Conservation (phyloP, 768 basidiomycete species). For the Cubamyces lactineus region DNA sequence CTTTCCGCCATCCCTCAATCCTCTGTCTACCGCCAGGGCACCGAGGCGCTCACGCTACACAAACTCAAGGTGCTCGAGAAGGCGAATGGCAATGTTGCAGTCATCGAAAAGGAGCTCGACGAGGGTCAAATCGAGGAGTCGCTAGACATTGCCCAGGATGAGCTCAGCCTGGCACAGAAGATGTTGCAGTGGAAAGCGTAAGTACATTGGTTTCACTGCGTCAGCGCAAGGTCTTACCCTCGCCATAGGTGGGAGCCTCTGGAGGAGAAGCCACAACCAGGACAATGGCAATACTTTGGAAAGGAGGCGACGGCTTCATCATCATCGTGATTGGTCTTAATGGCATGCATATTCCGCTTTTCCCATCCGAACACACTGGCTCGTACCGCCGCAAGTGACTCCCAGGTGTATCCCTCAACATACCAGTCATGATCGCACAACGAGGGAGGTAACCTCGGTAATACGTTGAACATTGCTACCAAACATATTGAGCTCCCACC, state of each 20-base stretch:
- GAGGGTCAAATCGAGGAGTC: conserved; percentile 90
- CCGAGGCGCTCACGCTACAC: conserved; percentile 80
- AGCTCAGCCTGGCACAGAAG: conserved; percentile 73
- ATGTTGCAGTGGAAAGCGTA: conserved; percentile 98
- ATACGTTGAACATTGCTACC: too few species aligned
- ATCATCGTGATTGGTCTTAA: conserved; percentile 24
- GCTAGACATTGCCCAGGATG: conserved; percentile 80
- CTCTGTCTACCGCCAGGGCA: conserved; percentile 88
- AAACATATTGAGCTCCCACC: too few species aligned
- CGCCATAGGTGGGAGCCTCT: conserved; percentile 77
- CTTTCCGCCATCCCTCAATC: conserved; percentile 75
- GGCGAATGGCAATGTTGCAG: conserved; percentile 64
- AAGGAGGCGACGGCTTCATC: conserved; percentile 50
- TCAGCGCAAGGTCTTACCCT: conserved; percentile 15
- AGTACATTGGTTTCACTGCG: conserved; percentile 41
- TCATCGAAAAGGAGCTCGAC: conserved; percentile 73
- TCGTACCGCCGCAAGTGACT: neutral
- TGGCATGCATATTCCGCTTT: neutral
- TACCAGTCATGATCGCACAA: too few species aligned
- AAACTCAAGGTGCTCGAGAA: conserved; percentile 75
- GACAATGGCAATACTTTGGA: conserved; percentile 88
- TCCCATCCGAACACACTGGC: neutral
- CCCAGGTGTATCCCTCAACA: too few species aligned
- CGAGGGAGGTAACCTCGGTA: too few species aligned
- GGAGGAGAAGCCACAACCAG: conserved; percentile 75